These are phyloP conservation scores for Colletotrichum shisoi DNA, from an alignment of 2,329 filamentous ascomycete species.

Conservation along the genomic window DNA sequence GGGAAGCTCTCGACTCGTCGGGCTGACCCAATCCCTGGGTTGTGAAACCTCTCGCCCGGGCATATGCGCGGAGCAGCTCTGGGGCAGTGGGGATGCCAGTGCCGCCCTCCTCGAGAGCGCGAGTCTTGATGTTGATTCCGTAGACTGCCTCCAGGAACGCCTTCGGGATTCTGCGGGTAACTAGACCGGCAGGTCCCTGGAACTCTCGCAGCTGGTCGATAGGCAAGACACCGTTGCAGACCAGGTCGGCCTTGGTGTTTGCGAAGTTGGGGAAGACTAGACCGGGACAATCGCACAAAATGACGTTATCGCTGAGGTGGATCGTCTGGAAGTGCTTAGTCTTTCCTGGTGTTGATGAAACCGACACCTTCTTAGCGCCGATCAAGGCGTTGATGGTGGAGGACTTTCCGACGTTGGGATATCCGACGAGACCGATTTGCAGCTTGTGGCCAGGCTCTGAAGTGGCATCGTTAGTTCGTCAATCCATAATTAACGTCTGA, in stretches of 20 bases:
- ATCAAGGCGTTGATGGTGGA: conserved; percentile 99
- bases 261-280: conserved; percentile 98
- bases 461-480: conserved; percentile 32
- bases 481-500: neutral
- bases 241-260: conserved; percentile 92
- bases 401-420: conserved; percentile 98
- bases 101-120: conserved; percentile 89
- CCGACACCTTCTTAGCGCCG: conserved; percentile 96
- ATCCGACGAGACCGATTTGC: conserved; percentile 92
- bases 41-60: conserved; percentile 86
- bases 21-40: conserved; percentile 89
- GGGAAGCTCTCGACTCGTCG: conserved; percentile 89
- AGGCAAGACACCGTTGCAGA: conserved; percentile 91
- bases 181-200: conserved; percentile 82
- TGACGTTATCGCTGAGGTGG: conserved; percentile 85
- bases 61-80: conserved; percentile 86
- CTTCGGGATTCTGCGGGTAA: conserved; percentile 85
- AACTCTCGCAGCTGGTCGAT: conserved; percentile 97
- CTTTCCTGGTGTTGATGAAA: conserved; percentile 96
- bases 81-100: conserved; percentile 84
- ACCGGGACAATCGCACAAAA: conserved; percentile 97
- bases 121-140: conserved; percentile 84
- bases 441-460: conserved; percentile 69
- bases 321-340: conserved; percentile 99
- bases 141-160: conserved; percentile 91